Evolutionary conservation across 106 monocot species (phyloP), one percentile per base, ranked within the genome.

Genomic region (Dendrobium officinale): DNA sequence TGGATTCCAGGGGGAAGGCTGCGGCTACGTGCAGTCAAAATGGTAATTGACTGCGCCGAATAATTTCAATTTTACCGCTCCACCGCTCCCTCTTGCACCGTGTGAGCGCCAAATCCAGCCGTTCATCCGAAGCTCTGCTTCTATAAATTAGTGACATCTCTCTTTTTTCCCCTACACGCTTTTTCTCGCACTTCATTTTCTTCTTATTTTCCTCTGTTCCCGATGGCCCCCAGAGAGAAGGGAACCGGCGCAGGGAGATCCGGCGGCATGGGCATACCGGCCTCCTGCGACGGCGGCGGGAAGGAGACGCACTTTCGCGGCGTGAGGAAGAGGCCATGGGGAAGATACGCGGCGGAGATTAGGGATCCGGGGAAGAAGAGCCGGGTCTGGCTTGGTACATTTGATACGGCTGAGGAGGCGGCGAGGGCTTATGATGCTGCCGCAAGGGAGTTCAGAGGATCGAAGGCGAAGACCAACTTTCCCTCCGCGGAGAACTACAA

Each of bases 261-360:
- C 11, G 43, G n/a, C 42, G 11, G 24, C 76, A 41, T 45, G 17
- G 82, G 40, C 22, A 45, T 15, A 13, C 31, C 51, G 9, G 31
- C 61, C 7, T 44, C 58, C n/a, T 45, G 37, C 37, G 67, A 48
- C 5, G 79, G 72, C 55, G 59, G 5, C n/a, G 68, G 19, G 18
- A 76, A 78, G 54, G 87, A 87, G 40, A 66, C 17, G 33, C 87
- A 84, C 75, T 87, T 81, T 7, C 33, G 84, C 10, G 87, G 87
- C 13, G 84, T 87, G 16, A 58, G 87, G 51, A 87, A 87, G 87
- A 33, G 87, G n/a, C 87, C 87, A 22, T 87, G 84, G 87, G 87
- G 87, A 42, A 24, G 87, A 51, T 87, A 84, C 81, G 87, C 84
- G 19, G 87, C 87, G 42, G 87, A 87, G 87, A 87, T 87, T 13